These are phyloP conservation scores for Nidularia sp. DNA, from an alignment of 768 basidiomycete species.

Conservation along the genomic window DNA sequence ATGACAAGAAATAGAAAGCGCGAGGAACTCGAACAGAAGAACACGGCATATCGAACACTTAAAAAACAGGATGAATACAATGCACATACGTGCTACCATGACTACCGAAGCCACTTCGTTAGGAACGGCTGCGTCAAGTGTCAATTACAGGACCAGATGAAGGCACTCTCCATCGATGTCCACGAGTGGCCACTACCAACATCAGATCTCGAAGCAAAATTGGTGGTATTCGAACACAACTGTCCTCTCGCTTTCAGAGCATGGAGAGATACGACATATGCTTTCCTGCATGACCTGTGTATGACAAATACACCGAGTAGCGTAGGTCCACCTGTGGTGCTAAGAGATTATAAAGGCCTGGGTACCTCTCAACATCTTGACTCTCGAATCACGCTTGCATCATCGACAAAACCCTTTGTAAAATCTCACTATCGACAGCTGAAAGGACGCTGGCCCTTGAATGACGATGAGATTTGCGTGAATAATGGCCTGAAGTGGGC, in stretches of 20 bases:
- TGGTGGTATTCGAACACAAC: conserved; percentile 36
- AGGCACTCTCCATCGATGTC: conserved; percentile 19
- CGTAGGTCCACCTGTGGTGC: not conserved
- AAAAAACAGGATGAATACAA: conserved; percentile 1
- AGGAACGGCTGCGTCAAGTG: conserved; percentile 22
- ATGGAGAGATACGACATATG: conserved; percentile 40
- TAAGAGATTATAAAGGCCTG: conserved; percentile 7
- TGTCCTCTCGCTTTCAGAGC: conserved; percentile 32
- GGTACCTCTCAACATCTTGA: not conserved
- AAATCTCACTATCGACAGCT: conserved; percentile 22
- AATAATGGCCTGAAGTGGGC: conserved; percentile 23
- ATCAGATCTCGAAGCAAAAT: conserved; percentile 11
- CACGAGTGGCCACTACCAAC: conserved; percentile 46
- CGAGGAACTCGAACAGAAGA: conserved; percentile 17
- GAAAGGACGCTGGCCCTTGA: conserved; percentile 8
- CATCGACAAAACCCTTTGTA: conserved; percentile 24
- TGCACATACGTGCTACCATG: conserved; percentile 6
- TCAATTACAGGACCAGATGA: conserved; percentile 6
- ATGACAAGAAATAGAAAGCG: conserved; percentile 11
- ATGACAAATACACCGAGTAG: conserved; percentile 1
- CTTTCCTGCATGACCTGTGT: conserved; percentile 31
- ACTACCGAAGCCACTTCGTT: not conserved
- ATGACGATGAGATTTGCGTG: conserved; percentile 11
- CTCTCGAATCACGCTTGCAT: conserved; percentile 29
- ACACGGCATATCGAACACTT: conserved; percentile 13